Evolutionary conservation across 1,284 basidiomycete species (phyloP).

Genomic region (Neolentinus lepideus): DNA sequence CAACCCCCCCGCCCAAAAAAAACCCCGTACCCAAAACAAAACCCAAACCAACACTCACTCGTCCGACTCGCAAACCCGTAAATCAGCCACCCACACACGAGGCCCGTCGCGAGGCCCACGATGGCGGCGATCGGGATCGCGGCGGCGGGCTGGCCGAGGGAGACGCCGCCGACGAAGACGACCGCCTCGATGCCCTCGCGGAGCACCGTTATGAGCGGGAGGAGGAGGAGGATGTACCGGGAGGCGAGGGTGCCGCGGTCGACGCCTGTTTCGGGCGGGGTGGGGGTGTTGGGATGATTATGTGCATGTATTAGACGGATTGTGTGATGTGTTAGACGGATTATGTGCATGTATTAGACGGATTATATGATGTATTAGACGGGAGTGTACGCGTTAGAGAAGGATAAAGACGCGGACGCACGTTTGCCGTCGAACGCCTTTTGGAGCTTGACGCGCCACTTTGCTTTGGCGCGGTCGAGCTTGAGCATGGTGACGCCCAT

Average conservation of each 20-base stretch:
- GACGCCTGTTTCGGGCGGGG: constrained; percentile 21
- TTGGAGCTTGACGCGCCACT: constrained; percentile 86
- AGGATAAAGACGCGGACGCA: constrained; percentile 18
- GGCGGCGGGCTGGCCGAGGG: constrained; percentile 71
- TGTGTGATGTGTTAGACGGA: too few species aligned
- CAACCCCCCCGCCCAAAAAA: constrained; percentile 4
- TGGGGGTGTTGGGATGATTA: neutral
- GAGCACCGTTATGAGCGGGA: constrained; percentile 86
- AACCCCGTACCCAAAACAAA: neutral
- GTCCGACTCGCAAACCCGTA: constrained; percentile 71
- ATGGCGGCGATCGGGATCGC: constrained; percentile 89
- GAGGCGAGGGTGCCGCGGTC: constrained; percentile 43
- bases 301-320: too few species aligned
- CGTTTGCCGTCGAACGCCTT: constrained; percentile 64
- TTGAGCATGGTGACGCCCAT: constrained; percentile 42
- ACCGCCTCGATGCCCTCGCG: constrained; percentile 94
- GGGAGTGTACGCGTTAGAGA: neutral
- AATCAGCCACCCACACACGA: constrained; percentile 61
- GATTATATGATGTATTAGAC: neutral
- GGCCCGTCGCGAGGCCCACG: constrained; percentile 72
- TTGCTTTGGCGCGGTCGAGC: constrained; percentile 68
- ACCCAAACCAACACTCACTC: constrained; percentile 35
- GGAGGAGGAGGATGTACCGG: constrained; percentile 81
- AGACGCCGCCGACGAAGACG: constrained; percentile 89
- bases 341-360: too few species aligned